Evolutionary conservation across 805 yeast species (phyloP).

Genomic region (Candida oleophila): DNA sequence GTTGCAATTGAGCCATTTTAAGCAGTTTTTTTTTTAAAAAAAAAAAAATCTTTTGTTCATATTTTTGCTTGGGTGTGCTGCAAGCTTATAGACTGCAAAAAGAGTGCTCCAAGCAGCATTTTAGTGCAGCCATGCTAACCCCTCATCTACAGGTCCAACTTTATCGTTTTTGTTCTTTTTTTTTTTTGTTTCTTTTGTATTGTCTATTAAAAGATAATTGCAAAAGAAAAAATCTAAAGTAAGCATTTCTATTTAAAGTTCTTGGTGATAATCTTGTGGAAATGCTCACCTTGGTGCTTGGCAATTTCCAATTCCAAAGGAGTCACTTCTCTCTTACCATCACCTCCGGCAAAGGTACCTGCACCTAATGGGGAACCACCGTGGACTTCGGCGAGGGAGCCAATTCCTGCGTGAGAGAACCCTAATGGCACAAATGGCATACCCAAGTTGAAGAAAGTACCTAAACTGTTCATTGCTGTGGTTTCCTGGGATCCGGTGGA

Average conservation of each 20-base stretch:
- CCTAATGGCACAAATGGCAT: slow-evolving; percentile 77
- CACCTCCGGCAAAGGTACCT: slow-evolving; percentile 72
- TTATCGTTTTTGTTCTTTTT: too few relatives aligned
- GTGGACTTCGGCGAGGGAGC: slow-evolving; percentile 64
- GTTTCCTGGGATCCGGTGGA: slow-evolving; percentile 74
- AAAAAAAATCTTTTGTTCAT: too few relatives aligned
- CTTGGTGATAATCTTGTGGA: slow-evolving; percentile 48
- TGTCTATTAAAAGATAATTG: too few relatives aligned
- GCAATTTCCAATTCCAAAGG: slow-evolving; percentile 66
- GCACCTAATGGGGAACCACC: slow-evolving; percentile 91
- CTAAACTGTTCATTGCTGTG: slow-evolving; percentile 58
- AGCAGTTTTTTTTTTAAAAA: too few relatives aligned
- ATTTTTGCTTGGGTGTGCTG: too few relatives aligned
- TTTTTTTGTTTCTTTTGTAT: too few relatives aligned
- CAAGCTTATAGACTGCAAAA: too few relatives aligned
- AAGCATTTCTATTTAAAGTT: slow-evolving; percentile 13
- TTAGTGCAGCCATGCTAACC: too few relatives aligned
- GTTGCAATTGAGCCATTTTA: too few relatives aligned
- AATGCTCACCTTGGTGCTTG: slow-evolving; percentile 62
- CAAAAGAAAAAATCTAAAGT: too few relatives aligned
- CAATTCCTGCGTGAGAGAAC: slow-evolving; percentile 52
- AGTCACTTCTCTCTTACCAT: slow-evolving; percentile 70
- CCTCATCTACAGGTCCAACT: too few relatives aligned
- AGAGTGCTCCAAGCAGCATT: too few relatives aligned
- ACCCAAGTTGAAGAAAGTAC: slow-evolving; percentile 73